phyloP scores from a whole-genome alignment of 768 basidiomycete species.

The Podaxis rugospora region DNA sequence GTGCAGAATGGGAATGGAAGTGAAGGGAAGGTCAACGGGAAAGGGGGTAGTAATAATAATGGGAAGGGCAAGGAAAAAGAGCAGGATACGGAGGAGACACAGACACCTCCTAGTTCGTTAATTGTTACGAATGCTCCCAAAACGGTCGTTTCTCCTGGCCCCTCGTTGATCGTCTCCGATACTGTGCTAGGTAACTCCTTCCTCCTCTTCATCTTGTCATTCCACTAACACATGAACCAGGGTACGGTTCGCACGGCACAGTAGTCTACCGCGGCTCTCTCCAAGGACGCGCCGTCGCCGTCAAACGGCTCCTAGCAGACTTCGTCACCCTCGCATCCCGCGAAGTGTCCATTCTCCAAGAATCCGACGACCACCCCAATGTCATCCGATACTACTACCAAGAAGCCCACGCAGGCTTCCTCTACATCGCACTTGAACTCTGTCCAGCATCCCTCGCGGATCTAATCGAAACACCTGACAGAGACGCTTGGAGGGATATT shows the following conservation, averaged over 20 bases:
- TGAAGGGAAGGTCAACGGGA: conserved; percentile 34
- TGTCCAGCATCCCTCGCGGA: conserved; percentile 90
- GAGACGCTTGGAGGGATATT: conserved; percentile 69
- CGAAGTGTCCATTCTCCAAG: conserved; percentile 92
- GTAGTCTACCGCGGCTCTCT: conserved; percentile 92
- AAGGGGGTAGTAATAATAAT: background rate
- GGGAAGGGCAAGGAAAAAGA: conserved; percentile 18
- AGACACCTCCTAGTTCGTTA: conserved; percentile 17
- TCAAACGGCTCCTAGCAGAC: conserved; percentile 92
- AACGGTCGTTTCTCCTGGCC: conserved; percentile 21
- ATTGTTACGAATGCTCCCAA: conserved; percentile 22
- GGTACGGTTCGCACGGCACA: conserved; percentile 94
- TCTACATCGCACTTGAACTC: conserved; percentile 96
- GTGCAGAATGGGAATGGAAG: conserved; percentile 27
- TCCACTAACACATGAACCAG: conserved; percentile 32
- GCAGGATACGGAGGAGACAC: conserved; percentile 27
- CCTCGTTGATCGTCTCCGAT: conserved; percentile 71
- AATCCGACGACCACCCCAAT: conserved; percentile 97
- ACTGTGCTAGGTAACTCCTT: conserved; percentile 58
- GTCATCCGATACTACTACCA: conserved; percentile 99
- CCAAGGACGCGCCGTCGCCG: conserved; percentile 98
- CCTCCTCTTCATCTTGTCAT: background rate
- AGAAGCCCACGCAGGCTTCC: conserved; percentile 88
- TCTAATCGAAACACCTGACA: conserved; percentile 73
- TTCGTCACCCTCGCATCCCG: conserved; percentile 93